Evolutionary conservation across 2,329 filamentous ascomycete species (phyloP).

Genomic region (Neonectria coccinea): DNA sequence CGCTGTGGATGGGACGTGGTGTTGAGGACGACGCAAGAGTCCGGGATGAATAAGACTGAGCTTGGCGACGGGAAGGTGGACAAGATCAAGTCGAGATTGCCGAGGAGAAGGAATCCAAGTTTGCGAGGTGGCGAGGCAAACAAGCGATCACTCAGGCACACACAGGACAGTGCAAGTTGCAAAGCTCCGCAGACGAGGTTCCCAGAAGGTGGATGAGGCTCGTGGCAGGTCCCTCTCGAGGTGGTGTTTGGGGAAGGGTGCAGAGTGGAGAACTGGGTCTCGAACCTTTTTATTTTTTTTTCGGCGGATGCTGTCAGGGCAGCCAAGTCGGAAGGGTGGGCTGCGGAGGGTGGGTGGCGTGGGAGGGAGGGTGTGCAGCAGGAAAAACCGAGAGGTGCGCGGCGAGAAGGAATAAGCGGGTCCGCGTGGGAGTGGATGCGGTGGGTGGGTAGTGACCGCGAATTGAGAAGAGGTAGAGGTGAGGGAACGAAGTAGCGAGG

Average conservation of each 20-base stretch:
- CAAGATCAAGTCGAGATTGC: slow-evolving; percentile 45
- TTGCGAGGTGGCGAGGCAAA: slow-evolving; percentile 35
- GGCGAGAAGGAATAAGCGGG: slow-evolving; percentile 41
- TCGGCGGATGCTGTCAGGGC: slow-evolving; percentile 46
- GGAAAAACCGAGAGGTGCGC: slow-evolving; percentile 36
- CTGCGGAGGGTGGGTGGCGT: slow-evolving; percentile 40
- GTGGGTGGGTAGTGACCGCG: slow-evolving; percentile 34
- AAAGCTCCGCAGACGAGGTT: slow-evolving; percentile 49
- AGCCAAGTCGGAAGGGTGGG: slow-evolving; percentile 46
- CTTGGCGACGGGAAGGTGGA: slow-evolving; percentile 34
- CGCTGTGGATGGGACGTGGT: slow-evolving; percentile 46
- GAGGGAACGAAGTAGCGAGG: slow-evolving; percentile 18
- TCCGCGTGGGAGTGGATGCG: slow-evolving; percentile 35
- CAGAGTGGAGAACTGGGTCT: slow-evolving; percentile 60
- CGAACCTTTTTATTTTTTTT: slow-evolving; percentile 57
- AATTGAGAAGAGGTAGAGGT: slow-evolving; percentile 32
- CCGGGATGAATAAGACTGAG: slow-evolving; percentile 36
- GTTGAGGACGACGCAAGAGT: slow-evolving; percentile 42
- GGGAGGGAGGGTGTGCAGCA: slow-evolving; percentile 38
- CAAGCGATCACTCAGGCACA: slow-evolving; percentile 35
- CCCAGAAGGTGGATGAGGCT: slow-evolving; percentile 55
- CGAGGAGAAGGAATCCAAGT: slow-evolving; percentile 35
- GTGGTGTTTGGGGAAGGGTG: slow-evolving; percentile 60
- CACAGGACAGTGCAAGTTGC: slow-evolving; percentile 39
- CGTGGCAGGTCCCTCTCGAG: slow-evolving; percentile 55